A percentile compares a stretch with the other conserved stretches of the same genome.
Conservation (phyloP, 257 asterid species). For the Solanum chmielewskii region DNA sequence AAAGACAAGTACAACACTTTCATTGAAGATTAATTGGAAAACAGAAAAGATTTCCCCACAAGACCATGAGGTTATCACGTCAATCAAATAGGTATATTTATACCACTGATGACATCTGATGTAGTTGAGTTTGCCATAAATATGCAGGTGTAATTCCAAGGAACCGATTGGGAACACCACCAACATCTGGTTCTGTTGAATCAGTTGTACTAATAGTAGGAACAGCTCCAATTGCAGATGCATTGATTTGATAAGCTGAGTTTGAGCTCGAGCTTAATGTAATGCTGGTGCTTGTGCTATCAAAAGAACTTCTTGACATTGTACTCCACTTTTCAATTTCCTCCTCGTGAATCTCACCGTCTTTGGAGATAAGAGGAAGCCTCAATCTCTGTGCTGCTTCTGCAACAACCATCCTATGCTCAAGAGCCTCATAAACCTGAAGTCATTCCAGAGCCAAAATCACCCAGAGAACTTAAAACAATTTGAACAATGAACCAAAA, state of each 20-base stretch:
- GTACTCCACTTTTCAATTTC: constrained; percentile 86
- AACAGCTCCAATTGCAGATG: constrained; percentile 32
- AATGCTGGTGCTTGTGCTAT: constrained; percentile 65
- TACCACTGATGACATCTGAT: constrained; percentile 66
- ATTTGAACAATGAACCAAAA: background rate
- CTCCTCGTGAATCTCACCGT: constrained; percentile 88
- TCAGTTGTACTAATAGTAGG: constrained; percentile 35
- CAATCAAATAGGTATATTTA: background rate
- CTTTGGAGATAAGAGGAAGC: constrained; percentile 91
- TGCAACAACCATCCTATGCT: constrained; percentile 60
- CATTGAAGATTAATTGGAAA: background rate
- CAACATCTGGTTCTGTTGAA: constrained; percentile 81
- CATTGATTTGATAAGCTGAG: constrained; percentile 59
- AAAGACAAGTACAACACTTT: background rate
- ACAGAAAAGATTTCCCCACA: background rate
- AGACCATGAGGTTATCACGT: background rate
- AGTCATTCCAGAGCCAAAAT: background rate
- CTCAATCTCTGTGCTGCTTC: constrained; percentile 96
- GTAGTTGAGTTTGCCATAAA: constrained; percentile 85
- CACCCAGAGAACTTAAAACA: background rate
- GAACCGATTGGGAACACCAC: constrained; percentile 91
- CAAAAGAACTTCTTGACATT: constrained; percentile 78
- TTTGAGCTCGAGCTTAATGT: constrained; percentile 68
- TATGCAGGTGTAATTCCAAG: constrained; percentile 90
- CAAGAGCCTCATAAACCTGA: constrained; percentile 70